Evolutionary conservation across 176 grass and related monocot species (phyloP), one percentile per base, ranked within the genome.

Genomic region (Zoysia pacifica): DNA sequence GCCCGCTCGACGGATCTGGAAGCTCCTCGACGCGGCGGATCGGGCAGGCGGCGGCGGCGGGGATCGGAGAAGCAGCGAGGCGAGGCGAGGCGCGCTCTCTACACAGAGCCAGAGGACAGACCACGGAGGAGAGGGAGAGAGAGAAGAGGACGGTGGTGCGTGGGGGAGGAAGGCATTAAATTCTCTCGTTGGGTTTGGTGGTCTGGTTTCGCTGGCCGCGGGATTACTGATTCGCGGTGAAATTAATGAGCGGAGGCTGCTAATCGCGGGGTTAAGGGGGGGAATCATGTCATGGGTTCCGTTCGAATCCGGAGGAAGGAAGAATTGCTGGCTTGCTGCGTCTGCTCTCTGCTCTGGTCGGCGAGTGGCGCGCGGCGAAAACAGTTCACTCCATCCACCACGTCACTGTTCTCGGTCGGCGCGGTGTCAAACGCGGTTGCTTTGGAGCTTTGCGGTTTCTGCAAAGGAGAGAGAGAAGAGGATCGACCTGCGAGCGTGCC

Each of bases 1-100:
- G 87, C 19, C 50, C 11, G 66, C 0, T 20, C 35, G 50, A 59
- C 77, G 82, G 82, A 89, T 89, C 87, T 89, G 82, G 81, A 66
- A 72, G 79, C 82, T 78, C 46, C 74, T 1, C 18, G 75, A 36
- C 8, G 67, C 15, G 41, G 1, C 48, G 79, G 81, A 55, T 55
- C 81, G 67, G 49, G 7, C 35, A n/a, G n/a, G n/a, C 59, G 35
- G 48, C 11, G 41, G 40, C 19, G 42, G 13, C 2, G 67, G 68
- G 44, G 54, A 68, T 60, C 79, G 85, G 65, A 80, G 28, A 0
- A 67, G 78, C 51, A 59, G 78, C 50, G 63, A 67, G 10, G 19
- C 50, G 63, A 67, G 10, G 19, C 56, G 42, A 74, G 72, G 16
- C 54, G 9, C 58, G 70, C 28, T 28, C 28, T 28, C 28, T 28